These are phyloP conservation scores for Amaranthus tricolor DNA, from an alignment of 179 eudicot genomes.

Conservation along the genomic window DNA sequence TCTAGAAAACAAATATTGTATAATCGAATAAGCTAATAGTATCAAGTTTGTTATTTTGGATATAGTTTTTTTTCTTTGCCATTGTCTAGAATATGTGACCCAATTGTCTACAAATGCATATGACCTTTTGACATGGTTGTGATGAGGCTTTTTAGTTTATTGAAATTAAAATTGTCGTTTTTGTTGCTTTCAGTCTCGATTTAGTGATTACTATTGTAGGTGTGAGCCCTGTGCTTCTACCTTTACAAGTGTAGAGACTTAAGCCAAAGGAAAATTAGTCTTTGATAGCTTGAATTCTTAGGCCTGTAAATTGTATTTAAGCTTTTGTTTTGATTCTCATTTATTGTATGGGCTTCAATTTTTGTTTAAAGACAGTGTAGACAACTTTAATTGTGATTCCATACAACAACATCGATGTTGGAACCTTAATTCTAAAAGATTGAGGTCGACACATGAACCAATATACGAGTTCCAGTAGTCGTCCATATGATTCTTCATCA, in stretches of 20 bases:
- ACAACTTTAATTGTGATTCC: neutral
- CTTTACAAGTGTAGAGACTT: neutral
- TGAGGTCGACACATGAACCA: neutral
- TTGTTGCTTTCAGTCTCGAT: neutral
- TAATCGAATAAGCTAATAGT: too few relatives aligned
- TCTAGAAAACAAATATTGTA: neutral
- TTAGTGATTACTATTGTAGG: neutral
- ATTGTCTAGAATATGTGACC: neutral
- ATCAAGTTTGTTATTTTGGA: too few relatives aligned
- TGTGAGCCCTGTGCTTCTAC: neutral
- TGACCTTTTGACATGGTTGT: neutral
- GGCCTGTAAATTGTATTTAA: neutral
- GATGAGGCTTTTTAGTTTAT: neutral
- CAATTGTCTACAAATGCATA: neutral
- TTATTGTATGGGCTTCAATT: neutral
- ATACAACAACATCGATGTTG: neutral
- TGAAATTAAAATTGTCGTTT: neutral
- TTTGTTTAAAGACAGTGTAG: neutral
- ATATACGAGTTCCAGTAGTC: neutral
- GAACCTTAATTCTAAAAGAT: neutral
- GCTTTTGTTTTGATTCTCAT: neutral
- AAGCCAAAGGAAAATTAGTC: neutral
- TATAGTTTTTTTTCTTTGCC: neutral
- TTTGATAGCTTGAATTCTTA: neutral
- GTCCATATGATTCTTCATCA: neutral